These are phyloP conservation scores for Coemansia asiatica DNA, from an alignment of 192 early-diverging fungal species.

Conservation along the genomic window DNA sequence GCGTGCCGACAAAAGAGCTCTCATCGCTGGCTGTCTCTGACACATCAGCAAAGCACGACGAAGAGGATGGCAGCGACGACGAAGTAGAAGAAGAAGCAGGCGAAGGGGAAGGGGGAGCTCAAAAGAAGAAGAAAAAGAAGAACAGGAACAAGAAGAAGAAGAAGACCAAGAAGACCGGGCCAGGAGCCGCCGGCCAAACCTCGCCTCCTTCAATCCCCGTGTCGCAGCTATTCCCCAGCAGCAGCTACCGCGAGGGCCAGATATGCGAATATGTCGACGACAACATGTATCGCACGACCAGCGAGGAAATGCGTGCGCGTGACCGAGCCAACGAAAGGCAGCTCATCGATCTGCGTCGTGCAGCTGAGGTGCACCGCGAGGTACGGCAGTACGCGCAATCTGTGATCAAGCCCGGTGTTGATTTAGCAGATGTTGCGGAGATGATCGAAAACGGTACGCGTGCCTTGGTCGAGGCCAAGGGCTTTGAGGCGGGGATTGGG, in stretches of 20 bases:
- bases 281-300: slow-evolving; percentile 84
- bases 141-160: slow-evolving; percentile 72
- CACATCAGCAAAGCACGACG: not conserved
- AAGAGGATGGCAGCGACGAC: slow-evolving; percentile 5
- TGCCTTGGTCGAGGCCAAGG: slow-evolving; percentile 82
- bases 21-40: slow-evolving; percentile 1
- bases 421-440: slow-evolving; percentile 89
- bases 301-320: slow-evolving; percentile 86
- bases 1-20: slow-evolving; percentile 2
- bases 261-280: slow-evolving; percentile 84
- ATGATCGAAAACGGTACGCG: slow-evolving; percentile 93
- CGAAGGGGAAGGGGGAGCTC: slow-evolving; percentile 7
- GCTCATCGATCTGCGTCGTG: slow-evolving; percentile 79
- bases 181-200: slow-evolving; percentile 56
- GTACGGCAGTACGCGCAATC: slow-evolving; percentile 81
- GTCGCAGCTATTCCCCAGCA: slow-evolving; percentile 75
- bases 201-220: slow-evolving; percentile 74
- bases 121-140: slow-evolving; percentile 43
- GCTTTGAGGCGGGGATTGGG: slow-evolving; percentile 81
- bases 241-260: slow-evolving; percentile 81
- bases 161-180: slow-evolving; percentile 60
- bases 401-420: slow-evolving; percentile 91
- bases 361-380: slow-evolving; percentile 93
- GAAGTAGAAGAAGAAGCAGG: slow-evolving; percentile 4
- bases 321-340: slow-evolving; percentile 73